phyloP scores from a whole-genome alignment of 257 asterid genomes.

The Salvia miltiorrhiza region DNA sequence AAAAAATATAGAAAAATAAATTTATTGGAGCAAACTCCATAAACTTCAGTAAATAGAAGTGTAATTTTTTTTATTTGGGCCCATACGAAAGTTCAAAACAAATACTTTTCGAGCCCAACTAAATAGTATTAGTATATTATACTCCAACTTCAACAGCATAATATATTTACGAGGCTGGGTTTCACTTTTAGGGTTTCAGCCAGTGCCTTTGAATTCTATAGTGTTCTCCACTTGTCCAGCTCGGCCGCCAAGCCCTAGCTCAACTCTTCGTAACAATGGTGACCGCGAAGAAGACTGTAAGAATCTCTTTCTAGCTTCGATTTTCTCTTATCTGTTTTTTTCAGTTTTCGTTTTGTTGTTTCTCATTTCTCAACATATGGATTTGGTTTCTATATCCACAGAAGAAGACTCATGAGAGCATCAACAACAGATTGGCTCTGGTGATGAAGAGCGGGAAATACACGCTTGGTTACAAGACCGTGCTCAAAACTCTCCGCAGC shows the following conservation, averaged over 20 bases:
- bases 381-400: constrained; percentile 25
- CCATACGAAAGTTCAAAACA: too few species aligned
- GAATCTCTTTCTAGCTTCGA: background rate
- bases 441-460: constrained; percentile 75
- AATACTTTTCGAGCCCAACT: too few species aligned
- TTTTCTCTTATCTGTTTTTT: background rate
- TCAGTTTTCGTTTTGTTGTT: background rate
- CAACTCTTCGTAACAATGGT: constrained; percentile 31
- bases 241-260: constrained; percentile 18
- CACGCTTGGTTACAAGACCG: constrained; percentile 58
- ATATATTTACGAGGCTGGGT: too few species aligned
- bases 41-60: too few species aligned
- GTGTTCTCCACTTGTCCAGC: too few species aligned
- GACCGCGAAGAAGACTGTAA: constrained; percentile 55
- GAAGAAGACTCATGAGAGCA: constrained; percentile 87
- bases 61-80: too few species aligned
- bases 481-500: constrained; percentile 45
- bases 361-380: background rate
- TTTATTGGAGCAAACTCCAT: too few species aligned
- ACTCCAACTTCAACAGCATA: too few species aligned
- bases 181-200: too few species aligned
- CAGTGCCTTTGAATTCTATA: too few species aligned
- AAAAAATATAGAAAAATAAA: too few species aligned
- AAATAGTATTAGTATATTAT: too few species aligned
- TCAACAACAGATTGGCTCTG: constrained; percentile 75